Base-by-base conservation (phyloP, 139 green algal genomes). In the Tetratostichococcus sp. region DNA sequence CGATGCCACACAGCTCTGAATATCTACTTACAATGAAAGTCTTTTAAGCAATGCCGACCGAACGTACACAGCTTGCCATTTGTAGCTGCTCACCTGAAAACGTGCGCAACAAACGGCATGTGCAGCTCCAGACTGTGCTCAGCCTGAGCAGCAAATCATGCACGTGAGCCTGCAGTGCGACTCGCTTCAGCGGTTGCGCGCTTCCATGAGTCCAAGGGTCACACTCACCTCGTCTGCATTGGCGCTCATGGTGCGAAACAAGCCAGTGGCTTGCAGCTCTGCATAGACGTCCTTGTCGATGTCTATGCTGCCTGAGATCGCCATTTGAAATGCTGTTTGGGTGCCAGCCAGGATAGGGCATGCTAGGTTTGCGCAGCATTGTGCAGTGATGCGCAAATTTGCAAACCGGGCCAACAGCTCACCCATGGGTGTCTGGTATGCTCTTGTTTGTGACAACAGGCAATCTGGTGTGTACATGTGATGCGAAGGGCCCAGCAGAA, bases 51-150 rank as follows among this genome's bases (percentile, higher is more conserved):
- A 26, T 23, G 50, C 2, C 2, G 11, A 62, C 22, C n/a, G n/a
- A n/a, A n/a, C n/a, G n/a, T n/a, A n/a, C n/a, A n/a, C n/a, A n/a
- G n/a, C n/a, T n/a, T n/a, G n/a, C n/a, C n/a, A n/a, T n/a, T n/a
- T n/a, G n/a, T n/a, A n/a, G 50, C 50, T 25, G 50, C 33, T 67
- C 81, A 71, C 79, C 73, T 80, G 89, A 93, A 89, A 30, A 85
- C 76, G 34, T 87, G 76, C 25, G 75, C 66, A 43, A 98, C 92
- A 86, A 93, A 99, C 0, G 94, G 92, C 58, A 93, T 86, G 83
- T 98, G 95, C 79, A 99, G 86, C 86, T 99, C 95, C 71, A 99
- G 79, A 75, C 84, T 94, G 87, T 99, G 95, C 83, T 99, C 95
- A 14, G 88, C 91, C 88, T 94, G 85, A 65, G 77, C 23, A 8